Base-by-base conservation (phyloP, 108 stramenopile species). In the Aurantiochytrium sp. region DNA sequence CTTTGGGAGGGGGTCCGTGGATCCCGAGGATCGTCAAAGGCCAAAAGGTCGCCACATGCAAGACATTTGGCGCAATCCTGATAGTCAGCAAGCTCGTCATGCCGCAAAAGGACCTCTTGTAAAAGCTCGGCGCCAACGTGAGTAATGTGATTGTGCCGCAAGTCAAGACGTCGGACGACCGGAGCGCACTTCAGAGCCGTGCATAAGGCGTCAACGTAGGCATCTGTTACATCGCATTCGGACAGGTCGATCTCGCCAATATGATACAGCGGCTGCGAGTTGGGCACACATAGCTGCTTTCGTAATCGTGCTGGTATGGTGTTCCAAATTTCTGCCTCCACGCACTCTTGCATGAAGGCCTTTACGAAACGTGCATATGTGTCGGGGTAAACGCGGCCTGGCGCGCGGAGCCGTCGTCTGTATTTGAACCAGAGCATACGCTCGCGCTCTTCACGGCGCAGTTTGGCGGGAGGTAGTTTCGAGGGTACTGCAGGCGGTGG, bases 401-500 rank as follows among this genome's bases (percentile, higher is more conserved):
- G 3, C 23, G 76, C 76, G 10, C 51, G 45, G 12, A 83, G 51
- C 23, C 76, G 45, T 18, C 76, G 12, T 4, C 51, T 10, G 4
- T 53, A 83, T 23, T 83, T 83, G 4, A 47, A 53, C 51, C 76
- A 53, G 19, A 83, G 76, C 51, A 47, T 53, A 12, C 25, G 28
- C 76, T 83, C 76, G 3, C 51, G 45, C 76, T 83, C 76, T 35
- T 83, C 76, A 45, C 76, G 76, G n/a, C 76, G 45, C 76, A 83
- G 28, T 23, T 83, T 47, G 19, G 76, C 76, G 0, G 76, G 76
- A 6, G 76, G 45, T 8, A 53, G 49, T 23, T 83, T 53, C 10
- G 76, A 45, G 10, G 76, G 76, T 6, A 83, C 51, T 12, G 76
- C 76, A 55, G 76, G 76, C 51, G 76, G 76, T 28, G 76, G 76